Evolutionary conservation across 2,329 filamentous ascomycete genomes (phyloP).

Genomic region (Didymella segeticola): DNA sequence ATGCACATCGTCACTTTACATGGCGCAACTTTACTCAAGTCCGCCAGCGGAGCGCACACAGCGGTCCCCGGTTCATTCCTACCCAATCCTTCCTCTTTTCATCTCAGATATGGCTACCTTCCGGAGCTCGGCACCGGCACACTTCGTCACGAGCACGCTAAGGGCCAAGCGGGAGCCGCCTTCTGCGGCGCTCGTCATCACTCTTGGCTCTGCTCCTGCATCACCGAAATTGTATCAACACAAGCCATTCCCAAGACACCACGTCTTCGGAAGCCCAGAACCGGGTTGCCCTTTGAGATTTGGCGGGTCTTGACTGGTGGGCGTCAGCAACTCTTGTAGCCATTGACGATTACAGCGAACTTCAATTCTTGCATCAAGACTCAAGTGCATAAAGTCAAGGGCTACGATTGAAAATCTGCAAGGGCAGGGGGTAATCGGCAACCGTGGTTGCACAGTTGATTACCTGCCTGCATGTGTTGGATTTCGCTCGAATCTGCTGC

Average conservation of each 20-base stretch:
- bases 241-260: constrained; percentile 6
- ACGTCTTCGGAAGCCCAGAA: neutral
- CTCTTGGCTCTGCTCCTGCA: constrained; percentile 9
- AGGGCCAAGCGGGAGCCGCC: constrained; percentile 8
- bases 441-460: no score
- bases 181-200: constrained; percentile 7
- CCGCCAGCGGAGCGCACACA: no score
- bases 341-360: neutral
- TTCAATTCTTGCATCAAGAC: neutral
- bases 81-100: neutral
- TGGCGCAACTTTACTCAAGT: no score
- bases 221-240: constrained; percentile 1
- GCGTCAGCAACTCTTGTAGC: neutral
- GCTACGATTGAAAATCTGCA: no score
- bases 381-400: neutral
- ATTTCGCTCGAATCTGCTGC: neutral
- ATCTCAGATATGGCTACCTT: neutral
- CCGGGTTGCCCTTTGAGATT: neutral
- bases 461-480: no score
- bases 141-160: neutral
- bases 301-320: neutral
- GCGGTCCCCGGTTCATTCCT: neutral
- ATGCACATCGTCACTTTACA: neutral
- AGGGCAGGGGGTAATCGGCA: no score
- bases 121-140: constrained; percentile 3